These are phyloP conservation scores for Termitomyces sp. DNA, from an alignment of 1,284 basidiomycete genomes.

Conservation along the genomic window DNA sequence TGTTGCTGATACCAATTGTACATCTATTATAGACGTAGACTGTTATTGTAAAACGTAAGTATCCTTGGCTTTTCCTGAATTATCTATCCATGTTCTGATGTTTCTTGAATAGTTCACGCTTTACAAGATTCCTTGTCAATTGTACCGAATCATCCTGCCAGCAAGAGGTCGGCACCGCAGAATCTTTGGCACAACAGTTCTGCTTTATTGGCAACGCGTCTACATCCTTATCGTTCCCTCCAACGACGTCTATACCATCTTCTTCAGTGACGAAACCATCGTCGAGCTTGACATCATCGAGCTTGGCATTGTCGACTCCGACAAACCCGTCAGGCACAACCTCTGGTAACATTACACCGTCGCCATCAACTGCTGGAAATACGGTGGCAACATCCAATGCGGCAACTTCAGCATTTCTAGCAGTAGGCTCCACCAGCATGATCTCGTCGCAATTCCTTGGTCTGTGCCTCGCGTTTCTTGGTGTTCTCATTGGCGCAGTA, in stretches of 20 bases:
- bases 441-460: slow-evolving; percentile 4
- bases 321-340: slow-evolving; percentile 6
- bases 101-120: slow-evolving; percentile 20
- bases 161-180: slow-evolving; percentile 26
- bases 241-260: slow-evolving; percentile 19
- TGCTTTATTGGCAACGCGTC: slow-evolving; percentile 32
- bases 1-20: slow-evolving; percentile 28
- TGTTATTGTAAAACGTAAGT: slow-evolving; percentile 36
- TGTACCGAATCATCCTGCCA: slow-evolving; percentile 30
- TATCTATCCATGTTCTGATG: background rate
- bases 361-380: slow-evolving; percentile 5
- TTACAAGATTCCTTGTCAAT: slow-evolving; percentile 24
- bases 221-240: slow-evolving; percentile 30
- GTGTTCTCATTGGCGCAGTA: slow-evolving; percentile 6
- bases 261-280: slow-evolving; percentile 5
- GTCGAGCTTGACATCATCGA: slow-evolving; percentile 4
- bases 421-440: background rate
- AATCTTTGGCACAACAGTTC: slow-evolving; percentile 35
- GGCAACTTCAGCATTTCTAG: slow-evolving; percentile 1
- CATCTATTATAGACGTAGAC: slow-evolving; percentile 32
- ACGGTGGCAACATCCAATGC: slow-evolving; percentile 10
- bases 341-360: slow-evolving; percentile 5
- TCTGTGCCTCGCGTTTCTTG: slow-evolving; percentile 9
- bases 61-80: background rate
- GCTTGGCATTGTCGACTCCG: slow-evolving; percentile 3